These are phyloP conservation scores for Saccharomycopsis sp. DNA, from an alignment of 805 yeast genomes.

Conservation along the genomic window DNA sequence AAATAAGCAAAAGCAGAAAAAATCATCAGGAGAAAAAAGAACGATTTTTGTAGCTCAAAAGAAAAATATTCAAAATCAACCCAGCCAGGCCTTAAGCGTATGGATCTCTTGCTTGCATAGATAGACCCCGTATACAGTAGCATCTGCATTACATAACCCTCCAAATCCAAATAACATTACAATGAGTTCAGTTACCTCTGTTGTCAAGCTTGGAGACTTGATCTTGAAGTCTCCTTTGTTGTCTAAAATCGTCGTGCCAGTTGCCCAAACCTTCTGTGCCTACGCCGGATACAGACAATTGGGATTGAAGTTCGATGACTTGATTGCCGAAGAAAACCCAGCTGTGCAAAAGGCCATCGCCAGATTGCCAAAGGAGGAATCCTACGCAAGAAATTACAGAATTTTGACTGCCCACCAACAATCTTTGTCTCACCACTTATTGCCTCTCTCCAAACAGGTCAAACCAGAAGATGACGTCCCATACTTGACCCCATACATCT, in stretches of 20 bases:
- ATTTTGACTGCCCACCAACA: constrained; percentile 87
- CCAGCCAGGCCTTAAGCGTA: background rate
- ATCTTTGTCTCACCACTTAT: constrained; percentile 72
- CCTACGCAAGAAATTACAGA: constrained; percentile 90
- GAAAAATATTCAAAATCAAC: background rate
- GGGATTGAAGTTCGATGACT: constrained; percentile 85
- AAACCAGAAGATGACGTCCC: constrained; percentile 75
- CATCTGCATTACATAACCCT: background rate
- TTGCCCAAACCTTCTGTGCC: constrained; percentile 65
- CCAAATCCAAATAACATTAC: background rate
- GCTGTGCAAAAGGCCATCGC: constrained; percentile 77
- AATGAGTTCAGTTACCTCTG: constrained; percentile 59
- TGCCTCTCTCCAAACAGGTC: constrained; percentile 74
- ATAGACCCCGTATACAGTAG: background rate
- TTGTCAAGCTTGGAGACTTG: constrained; percentile 69
- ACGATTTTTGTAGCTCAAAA: background rate
- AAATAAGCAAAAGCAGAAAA: background rate
- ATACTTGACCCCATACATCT: constrained; percentile 79
- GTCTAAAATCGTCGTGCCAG: constrained; percentile 70
- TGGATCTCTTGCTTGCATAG: background rate
- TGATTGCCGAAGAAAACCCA: constrained; percentile 82
- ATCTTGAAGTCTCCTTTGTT: constrained; percentile 75
- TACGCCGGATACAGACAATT: constrained; percentile 90
- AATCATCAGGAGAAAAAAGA: background rate
- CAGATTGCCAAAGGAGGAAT: constrained; percentile 79